Conservation (phyloP, 2,329 filamentous ascomycete genomes). For the Calycina herbarum region DNA sequence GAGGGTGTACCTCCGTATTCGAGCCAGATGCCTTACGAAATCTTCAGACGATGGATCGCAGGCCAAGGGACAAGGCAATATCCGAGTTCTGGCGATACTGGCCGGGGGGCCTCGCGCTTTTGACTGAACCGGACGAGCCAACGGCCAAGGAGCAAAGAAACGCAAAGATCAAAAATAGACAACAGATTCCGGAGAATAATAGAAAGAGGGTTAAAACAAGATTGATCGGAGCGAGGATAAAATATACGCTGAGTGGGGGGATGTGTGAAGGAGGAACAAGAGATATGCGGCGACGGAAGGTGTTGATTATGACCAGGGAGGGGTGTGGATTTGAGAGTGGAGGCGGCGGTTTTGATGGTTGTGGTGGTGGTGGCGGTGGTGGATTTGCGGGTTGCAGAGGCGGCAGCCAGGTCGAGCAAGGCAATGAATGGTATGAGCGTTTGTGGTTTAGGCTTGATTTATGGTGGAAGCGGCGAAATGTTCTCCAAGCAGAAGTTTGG, state of each 20-base stretch:
- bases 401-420: background rate
- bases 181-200: conserved; percentile 27
- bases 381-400: background rate
- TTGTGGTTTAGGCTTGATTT: conserved; percentile 1
- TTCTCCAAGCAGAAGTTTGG: conserved; percentile 2
- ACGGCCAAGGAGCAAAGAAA: conserved; percentile 11
- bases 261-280: conserved; percentile 15
- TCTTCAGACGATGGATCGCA: conserved; percentile 26
- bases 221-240: conserved; percentile 37
- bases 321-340: conserved; percentile 3
- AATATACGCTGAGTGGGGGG: conserved; percentile 17
- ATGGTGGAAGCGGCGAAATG: background rate
- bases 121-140: conserved; percentile 21
- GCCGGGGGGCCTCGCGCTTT: conserved; percentile 25
- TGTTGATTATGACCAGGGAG: conserved; percentile 18
- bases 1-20: conserved; percentile 38
- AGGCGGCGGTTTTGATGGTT: background rate
- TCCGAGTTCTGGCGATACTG: conserved; percentile 34
- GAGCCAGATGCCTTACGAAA: conserved; percentile 34
- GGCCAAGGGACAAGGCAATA: conserved; percentile 35
- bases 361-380: conserved; percentile 1
- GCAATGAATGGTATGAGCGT: background rate
- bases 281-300: background rate
- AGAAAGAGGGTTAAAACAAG: conserved; percentile 24
- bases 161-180: conserved; percentile 22